Conservation (phyloP, 768 basidiomycete species). For the Tricholoma matsutake region DNA sequence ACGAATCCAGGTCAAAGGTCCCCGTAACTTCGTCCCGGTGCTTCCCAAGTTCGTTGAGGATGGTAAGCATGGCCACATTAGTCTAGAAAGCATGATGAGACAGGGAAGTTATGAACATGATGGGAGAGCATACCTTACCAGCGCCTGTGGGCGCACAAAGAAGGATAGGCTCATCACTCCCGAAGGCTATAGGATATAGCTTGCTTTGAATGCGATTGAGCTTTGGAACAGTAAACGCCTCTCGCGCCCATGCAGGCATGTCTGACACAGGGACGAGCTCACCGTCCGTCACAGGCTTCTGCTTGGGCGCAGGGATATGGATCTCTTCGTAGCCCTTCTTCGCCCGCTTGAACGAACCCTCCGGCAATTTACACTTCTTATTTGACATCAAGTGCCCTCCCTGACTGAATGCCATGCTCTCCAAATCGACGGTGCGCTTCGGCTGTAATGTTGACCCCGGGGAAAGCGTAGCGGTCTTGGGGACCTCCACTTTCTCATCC, state of each 20-base stretch:
- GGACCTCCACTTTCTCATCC: slow-evolving; percentile 61
- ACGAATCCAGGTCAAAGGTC: slow-evolving; percentile 77
- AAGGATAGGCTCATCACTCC: slow-evolving; percentile 90
- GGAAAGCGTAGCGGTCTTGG: slow-evolving; percentile 82
- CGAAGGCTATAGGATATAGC: slow-evolving; percentile 89
- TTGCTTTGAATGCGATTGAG: slow-evolving; percentile 94
- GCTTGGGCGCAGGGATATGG: slow-evolving; percentile 91
- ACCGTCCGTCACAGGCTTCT: slow-evolving; percentile 56
- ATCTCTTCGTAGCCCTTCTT: slow-evolving; percentile 98
- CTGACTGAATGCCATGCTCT: slow-evolving; percentile 93
- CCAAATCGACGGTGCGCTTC: slow-evolving; percentile 82
- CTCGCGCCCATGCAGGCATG: slow-evolving; percentile 83
- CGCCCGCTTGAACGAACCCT: slow-evolving; percentile 95
- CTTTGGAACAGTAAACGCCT: slow-evolving; percentile 77
- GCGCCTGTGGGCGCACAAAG: slow-evolving; percentile 98
- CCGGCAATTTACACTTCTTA: slow-evolving; percentile 96
- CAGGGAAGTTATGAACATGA: background rate
- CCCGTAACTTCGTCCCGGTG: slow-evolving; percentile 82
- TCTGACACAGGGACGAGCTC: slow-evolving; percentile 70
- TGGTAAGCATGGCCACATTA: slow-evolving; percentile 94
- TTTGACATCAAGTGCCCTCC: slow-evolving; percentile 98
- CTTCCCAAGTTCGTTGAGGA: slow-evolving; percentile 87
- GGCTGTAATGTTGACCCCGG: slow-evolving; percentile 88
- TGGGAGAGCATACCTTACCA: slow-evolving; percentile 75
- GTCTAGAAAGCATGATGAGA: slow-evolving; percentile 53